These are phyloP conservation scores for Pleurotus citrinopileatus DNA, from an alignment of 768 basidiomycete species.

Conservation along the genomic window DNA sequence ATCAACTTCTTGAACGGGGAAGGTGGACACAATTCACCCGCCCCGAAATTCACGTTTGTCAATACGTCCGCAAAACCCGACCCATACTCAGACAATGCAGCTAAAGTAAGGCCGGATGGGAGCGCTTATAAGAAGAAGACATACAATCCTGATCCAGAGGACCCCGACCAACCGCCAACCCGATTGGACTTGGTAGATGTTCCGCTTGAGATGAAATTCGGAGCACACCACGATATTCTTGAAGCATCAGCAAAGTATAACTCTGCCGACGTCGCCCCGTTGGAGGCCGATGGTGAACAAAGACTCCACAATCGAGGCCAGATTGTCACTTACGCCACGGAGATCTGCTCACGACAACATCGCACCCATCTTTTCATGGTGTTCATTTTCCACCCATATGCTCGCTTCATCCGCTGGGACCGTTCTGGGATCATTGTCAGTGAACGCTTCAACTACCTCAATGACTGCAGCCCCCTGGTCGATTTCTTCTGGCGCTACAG, in stretches of 20 bases:
- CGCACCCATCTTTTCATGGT: conserved; percentile 29
- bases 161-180: background rate
- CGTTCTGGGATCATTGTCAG: conserved; percentile 27
- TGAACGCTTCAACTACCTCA: conserved; percentile 19
- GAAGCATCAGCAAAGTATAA: background rate
- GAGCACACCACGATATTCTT: background rate
- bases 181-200: background rate
- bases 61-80: background rate
- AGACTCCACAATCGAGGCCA: conserved; percentile 16
- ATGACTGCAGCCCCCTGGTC: conserved; percentile 12
- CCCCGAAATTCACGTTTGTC: background rate
- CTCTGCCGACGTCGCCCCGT: background rate
- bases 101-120: background rate
- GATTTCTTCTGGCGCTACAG: conserved; percentile 24
- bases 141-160: too few species aligned
- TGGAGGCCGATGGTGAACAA: background rate
- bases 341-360: conserved; percentile 22
- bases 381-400: conserved; percentile 20
- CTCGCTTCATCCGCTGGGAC: conserved; percentile 33
- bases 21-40: background rate
- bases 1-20: background rate
- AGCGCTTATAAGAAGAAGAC: background rate
- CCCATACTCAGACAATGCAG: background rate
- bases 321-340: conserved; percentile 21
- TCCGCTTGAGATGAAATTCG: background rate